Conservation (phyloP, 169 alveolate genomes). For the Eimeria brunetti region DNA sequence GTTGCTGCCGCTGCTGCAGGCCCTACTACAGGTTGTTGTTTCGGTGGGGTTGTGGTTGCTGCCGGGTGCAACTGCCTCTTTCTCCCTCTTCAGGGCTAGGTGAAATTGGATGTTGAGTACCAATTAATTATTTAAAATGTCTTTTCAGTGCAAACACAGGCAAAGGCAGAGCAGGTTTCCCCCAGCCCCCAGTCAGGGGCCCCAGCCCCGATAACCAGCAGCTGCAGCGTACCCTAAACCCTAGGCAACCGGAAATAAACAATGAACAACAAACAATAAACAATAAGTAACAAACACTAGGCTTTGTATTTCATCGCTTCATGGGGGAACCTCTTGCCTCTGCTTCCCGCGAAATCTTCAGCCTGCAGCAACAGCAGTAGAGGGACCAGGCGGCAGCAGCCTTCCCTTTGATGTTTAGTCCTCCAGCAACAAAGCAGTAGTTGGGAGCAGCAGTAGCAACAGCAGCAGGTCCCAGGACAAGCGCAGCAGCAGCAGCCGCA, state of each 20-base stretch:
- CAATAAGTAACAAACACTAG: not conserved
- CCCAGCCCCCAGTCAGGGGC: not conserved
- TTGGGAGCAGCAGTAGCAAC: conserved; percentile 18
- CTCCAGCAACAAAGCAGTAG: not conserved
- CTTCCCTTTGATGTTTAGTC: not conserved
- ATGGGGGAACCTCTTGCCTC: not conserved
- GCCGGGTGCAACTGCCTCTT: not conserved
- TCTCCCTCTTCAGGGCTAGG: not conserved
- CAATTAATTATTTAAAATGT: not conserved
- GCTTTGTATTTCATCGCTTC: not conserved
- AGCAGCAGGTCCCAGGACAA: not conserved
- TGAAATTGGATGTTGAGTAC: not conserved
- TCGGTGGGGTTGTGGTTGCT: not conserved
- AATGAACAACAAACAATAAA: not conserved
- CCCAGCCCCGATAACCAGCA: conserved; percentile 9
- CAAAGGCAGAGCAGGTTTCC: not conserved
- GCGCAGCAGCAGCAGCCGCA: conserved; percentile 11
- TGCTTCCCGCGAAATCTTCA: not conserved
- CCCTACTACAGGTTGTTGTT: not conserved
- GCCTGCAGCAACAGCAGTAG: not conserved
- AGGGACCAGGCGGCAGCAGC: not conserved
- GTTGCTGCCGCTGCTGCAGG: not conserved
- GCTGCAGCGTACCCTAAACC: conserved; percentile 6
- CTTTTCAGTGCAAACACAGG: not conserved
- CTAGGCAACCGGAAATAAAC: not conserved